A percentile compares a stretch with the other conserved stretches of the same genome.
Conservation (phyloP, 768 basidiomycete genomes). For the Tephrocybe sp. region DNA sequence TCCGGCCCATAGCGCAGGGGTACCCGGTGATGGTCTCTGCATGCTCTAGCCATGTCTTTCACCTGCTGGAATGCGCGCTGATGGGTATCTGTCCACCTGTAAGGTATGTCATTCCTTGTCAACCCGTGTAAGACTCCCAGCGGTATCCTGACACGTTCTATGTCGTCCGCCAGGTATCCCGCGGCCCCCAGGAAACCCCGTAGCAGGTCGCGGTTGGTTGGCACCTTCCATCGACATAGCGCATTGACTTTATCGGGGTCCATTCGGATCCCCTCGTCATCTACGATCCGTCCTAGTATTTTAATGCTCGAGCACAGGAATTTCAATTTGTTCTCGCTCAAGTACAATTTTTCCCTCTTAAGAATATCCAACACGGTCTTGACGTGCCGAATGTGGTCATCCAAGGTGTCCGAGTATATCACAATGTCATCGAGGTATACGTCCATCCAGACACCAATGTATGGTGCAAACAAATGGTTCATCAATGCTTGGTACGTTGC, state of each 20-base stretch:
- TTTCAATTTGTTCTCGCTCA: background rate
- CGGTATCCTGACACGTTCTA: too few species aligned
- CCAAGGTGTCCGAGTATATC: background rate
- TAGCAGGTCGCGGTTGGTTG: too few species aligned
- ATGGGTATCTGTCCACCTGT: too few species aligned
- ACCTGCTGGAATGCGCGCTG: too few species aligned
- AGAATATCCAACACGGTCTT: background rate
- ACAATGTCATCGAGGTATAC: background rate
- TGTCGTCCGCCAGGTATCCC: too few species aligned
- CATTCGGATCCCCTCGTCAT: background rate
- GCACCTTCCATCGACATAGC: too few species aligned
- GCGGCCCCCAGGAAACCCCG: too few species aligned
- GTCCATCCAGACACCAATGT: constrained; percentile 5
- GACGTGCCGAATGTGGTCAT: background rate
- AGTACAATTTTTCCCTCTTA: background rate
- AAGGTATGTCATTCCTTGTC: too few species aligned
- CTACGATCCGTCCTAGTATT: background rate
- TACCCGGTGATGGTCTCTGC: too few species aligned
- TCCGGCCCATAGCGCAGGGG: too few species aligned
- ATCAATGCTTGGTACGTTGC: constrained; percentile 1
- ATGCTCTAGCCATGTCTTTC: too few species aligned
- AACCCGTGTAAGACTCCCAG: too few species aligned
- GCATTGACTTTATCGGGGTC: background rate
- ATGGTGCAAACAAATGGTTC: constrained; percentile 6
- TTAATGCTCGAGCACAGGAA: background rate